Evolutionary conservation across 148 eudicot species (phyloP).

Genomic region (Agrostemma githago): DNA sequence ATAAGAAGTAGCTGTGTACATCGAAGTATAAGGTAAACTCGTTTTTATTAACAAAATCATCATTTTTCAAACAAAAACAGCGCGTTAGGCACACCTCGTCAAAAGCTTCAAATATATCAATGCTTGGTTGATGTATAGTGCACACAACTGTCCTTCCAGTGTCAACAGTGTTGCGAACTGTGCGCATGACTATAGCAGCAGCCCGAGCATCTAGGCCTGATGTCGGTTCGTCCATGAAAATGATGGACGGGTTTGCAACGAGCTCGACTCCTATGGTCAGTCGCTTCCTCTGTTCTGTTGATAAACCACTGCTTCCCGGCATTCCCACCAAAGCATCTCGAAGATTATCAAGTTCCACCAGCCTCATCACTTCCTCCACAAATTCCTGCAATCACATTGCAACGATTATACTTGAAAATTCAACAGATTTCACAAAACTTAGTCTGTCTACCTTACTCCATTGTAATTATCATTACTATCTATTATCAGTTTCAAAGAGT

Average conservation of each 20-base stretch:
- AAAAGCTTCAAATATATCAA: constrained; percentile 92
- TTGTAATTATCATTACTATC: too few species aligned
- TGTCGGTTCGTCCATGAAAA: constrained; percentile 97
- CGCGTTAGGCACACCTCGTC: constrained; percentile 57
- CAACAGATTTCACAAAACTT: not conserved
- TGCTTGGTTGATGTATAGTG: constrained; percentile 96
- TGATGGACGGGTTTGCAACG: constrained; percentile 92
- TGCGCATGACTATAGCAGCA: constrained; percentile 93
- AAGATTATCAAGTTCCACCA: constrained; percentile 68
- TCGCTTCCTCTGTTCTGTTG: constrained; percentile 88
- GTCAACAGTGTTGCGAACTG: constrained; percentile 88
- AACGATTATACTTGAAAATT: constrained; percentile 5
- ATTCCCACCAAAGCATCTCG: constrained; percentile 75
- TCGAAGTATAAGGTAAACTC: constrained; percentile 12
- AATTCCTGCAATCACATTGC: constrained; percentile 51
- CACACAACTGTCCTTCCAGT: constrained; percentile 97
- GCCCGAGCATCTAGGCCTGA: constrained; percentile 99
- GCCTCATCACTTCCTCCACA: constrained; percentile 74
- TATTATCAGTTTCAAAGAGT: too few species aligned
- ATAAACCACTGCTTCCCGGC: constrained; percentile 69
- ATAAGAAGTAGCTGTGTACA: constrained; percentile 64
- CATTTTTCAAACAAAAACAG: not conserved
- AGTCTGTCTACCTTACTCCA: not conserved
- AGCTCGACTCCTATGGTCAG: constrained; percentile 92
- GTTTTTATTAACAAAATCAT: not conserved